Percentiles rank a stretch among this genome's conserved stretches.
Conservation (phyloP, 768 basidiomycete species). For the Cystobasidium tubakii region DNA sequence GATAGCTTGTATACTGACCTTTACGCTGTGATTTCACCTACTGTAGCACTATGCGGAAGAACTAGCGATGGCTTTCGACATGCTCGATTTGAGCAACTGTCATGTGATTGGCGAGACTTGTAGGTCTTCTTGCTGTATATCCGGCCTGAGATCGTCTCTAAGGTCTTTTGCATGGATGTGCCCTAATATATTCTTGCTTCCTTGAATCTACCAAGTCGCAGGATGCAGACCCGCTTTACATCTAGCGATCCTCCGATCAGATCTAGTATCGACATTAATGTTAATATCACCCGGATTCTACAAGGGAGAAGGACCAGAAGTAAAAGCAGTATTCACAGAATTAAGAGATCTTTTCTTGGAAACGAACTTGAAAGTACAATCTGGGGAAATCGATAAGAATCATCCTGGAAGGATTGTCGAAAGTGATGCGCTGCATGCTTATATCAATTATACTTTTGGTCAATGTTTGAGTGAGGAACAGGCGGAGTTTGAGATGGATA, state of each 20-base stretch:
- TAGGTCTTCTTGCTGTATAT: neutral
- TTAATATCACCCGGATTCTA: constrained; percentile 11
- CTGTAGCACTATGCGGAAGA: constrained; percentile 14
- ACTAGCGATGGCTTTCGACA: constrained; percentile 6
- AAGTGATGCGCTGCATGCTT: constrained; percentile 4
- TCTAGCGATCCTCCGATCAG: neutral
- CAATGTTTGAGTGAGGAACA: constrained; percentile 13
- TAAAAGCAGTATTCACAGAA: constrained; percentile 14
- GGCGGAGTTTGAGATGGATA: constrained; percentile 21
- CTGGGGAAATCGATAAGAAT: neutral
- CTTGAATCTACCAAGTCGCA: neutral
- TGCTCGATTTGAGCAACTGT: constrained; percentile 3
- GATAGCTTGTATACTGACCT: neutral
- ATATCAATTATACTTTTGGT: constrained; percentile 28
- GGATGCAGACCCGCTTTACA: constrained; percentile 22
- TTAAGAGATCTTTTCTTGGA: constrained; percentile 15
- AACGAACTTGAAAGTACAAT: neutral
- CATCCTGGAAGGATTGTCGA: neutral
- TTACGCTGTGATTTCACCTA: too few species aligned
- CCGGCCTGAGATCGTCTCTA: too few species aligned
- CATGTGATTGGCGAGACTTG: constrained; percentile 20
- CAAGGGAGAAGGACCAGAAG: constrained; percentile 4
- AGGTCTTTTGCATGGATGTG: too few species aligned
- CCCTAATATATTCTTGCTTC: too few species aligned
- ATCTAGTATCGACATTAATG: constrained; percentile 2